These are phyloP conservation scores for Ramalina peruviana DNA, from an alignment of 495 filamentous ascomycete species.

Conservation along the genomic window DNA sequence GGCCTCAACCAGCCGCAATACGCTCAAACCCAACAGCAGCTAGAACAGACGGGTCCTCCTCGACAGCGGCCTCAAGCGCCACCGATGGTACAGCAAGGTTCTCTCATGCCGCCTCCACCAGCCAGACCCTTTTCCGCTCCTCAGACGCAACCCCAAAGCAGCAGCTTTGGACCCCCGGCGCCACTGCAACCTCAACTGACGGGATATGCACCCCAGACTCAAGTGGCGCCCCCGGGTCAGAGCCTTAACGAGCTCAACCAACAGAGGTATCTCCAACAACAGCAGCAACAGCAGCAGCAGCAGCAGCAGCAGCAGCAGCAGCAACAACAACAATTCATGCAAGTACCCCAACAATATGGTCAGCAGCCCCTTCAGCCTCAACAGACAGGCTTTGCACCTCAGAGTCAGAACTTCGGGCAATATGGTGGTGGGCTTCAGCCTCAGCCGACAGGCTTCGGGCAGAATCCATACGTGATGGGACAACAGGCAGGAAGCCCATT, in stretches of 20 bases:
- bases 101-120: slow-evolving; percentile 69
- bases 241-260: slow-evolving; percentile 59
- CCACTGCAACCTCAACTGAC: slow-evolving; percentile 79
- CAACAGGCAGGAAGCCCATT: slow-evolving; percentile 36
- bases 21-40: slow-evolving; percentile 11
- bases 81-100: slow-evolving; percentile 44
- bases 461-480: slow-evolving; percentile 29
- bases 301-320: slow-evolving; percentile 39
- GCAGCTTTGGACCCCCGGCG: slow-evolving; percentile 48
- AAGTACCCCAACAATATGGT: slow-evolving; percentile 36
- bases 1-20: slow-evolving; percentile 10
- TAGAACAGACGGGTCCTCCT: slow-evolving; percentile 29
- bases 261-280: slow-evolving; percentile 39
- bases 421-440: slow-evolving; percentile 17
- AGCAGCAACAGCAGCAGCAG: slow-evolving; percentile 37
- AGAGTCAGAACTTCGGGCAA: slow-evolving; percentile 1
- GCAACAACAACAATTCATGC: slow-evolving; percentile 25
- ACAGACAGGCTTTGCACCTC: slow-evolving; percentile 36
- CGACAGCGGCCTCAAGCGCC: slow-evolving; percentile 65
- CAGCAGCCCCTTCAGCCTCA: slow-evolving; percentile 31
- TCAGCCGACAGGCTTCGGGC: slow-evolving; percentile 31
- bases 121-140: slow-evolving; percentile 78
- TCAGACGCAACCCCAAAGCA: slow-evolving; percentile 60
- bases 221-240: slow-evolving; percentile 57
- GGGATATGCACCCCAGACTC: slow-evolving; percentile 39